phyloP scores from a whole-genome alignment of 768 basidiomycete species.

The Calocybe gangraenosa region DNA sequence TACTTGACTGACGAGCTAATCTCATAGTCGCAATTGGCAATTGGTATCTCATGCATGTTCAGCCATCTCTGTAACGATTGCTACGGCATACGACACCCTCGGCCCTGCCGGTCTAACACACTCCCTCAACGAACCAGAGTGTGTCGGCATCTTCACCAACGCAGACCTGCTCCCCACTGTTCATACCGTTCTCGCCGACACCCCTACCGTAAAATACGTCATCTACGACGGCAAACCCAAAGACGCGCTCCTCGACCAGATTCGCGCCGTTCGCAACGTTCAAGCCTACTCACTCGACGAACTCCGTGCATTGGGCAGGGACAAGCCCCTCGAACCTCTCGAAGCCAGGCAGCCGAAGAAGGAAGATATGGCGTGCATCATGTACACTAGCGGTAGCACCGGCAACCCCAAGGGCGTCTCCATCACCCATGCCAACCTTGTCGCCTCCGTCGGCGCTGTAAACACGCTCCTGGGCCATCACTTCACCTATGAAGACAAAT shows the following conservation, averaged over 20 bases:
- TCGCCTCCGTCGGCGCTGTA: conserved; percentile 85
- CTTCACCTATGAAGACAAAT: conserved; percentile 56
- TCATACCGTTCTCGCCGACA: conserved; percentile 62
- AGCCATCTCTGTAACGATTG: conserved; percentile 74
- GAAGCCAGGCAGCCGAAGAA: conserved; percentile 41
- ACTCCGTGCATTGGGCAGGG: conserved; percentile 63
- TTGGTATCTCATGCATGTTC: conserved; percentile 87
- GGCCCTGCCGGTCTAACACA: conserved; percentile 86
- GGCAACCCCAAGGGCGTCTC: conserved; percentile 94
- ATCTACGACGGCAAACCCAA: conserved; percentile 79
- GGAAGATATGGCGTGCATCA: conserved; percentile 46
- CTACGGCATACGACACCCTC: conserved; percentile 95
- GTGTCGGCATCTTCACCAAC: conserved; percentile 86
- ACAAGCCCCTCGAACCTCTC: conserved; percentile 46
- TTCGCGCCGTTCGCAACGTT: conserved; percentile 56
- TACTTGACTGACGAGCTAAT: too few species aligned
- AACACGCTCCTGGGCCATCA: conserved; percentile 66
- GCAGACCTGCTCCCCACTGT: conserved; percentile 83
- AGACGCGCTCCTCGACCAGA: conserved; percentile 49
- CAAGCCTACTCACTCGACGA: conserved; percentile 65
- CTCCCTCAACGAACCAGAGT: conserved; percentile 81
- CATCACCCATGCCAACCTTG: conserved; percentile 82
- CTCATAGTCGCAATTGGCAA: too few species aligned
- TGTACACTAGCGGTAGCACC: conserved; percentile 84
- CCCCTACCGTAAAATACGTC: conserved; percentile 73